phyloP scores from a whole-genome alignment of 768 basidiomycete genomes.

The Amanita fuliginea region DNA sequence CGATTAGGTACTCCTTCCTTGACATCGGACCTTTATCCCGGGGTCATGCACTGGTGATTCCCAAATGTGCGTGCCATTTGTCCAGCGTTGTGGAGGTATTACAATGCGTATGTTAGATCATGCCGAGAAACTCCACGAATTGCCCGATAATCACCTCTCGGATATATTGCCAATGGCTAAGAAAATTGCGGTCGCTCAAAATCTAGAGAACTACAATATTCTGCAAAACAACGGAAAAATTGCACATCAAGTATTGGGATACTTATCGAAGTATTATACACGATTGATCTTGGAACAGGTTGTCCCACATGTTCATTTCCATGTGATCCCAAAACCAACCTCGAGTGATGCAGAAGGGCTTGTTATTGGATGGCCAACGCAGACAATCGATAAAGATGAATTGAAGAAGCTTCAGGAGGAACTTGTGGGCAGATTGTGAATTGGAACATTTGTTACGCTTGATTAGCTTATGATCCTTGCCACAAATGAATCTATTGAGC shows the following conservation, averaged over 20 bases:
- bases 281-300: slow-evolving; percentile 18
- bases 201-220: slow-evolving; percentile 75
- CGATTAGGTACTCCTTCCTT: slow-evolving; percentile 69
- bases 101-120: slow-evolving; percentile 49
- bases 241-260: slow-evolving; percentile 40
- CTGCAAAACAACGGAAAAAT: slow-evolving; percentile 53
- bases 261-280: background rate
- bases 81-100: background rate
- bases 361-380: slow-evolving; percentile 69
- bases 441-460: too few species aligned
- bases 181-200: slow-evolving; percentile 75
- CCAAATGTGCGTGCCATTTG: slow-evolving; percentile 56
- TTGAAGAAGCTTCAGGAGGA: slow-evolving; percentile 48
- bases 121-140: slow-evolving; percentile 72
- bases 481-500: too few species aligned
- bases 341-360: slow-evolving; percentile 59
- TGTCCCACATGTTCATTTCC: slow-evolving; percentile 87
- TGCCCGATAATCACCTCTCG: slow-evolving; percentile 75
- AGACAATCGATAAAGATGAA: slow-evolving; percentile 50
- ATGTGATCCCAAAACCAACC: slow-evolving; percentile 86
- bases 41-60: slow-evolving; percentile 88
- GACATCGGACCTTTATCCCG: slow-evolving; percentile 87
- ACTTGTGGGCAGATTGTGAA: slow-evolving; percentile 36
- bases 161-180: slow-evolving; percentile 77
- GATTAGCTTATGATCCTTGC: too few species aligned